phyloP scores from a whole-genome alignment of 768 basidiomycete genomes.

The Leccinellum albellum region DNA sequence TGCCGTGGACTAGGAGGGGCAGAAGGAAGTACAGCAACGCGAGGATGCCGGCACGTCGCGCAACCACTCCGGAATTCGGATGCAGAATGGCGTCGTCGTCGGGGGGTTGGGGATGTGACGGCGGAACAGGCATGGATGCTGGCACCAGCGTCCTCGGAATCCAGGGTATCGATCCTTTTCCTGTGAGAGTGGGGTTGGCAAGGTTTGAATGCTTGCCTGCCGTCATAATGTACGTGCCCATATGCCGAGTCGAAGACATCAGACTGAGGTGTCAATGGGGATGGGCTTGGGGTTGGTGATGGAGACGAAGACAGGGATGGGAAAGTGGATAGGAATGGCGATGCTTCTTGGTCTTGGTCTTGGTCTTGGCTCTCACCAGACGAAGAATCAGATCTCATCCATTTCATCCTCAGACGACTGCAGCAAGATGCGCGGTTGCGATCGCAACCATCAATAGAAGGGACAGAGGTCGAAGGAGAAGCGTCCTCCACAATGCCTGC shows the following conservation, averaged over 20 bases:
- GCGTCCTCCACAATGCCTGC: constrained; percentile 7
- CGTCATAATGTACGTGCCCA: background rate
- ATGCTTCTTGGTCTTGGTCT: background rate
- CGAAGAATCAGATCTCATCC: constrained; percentile 11
- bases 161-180: constrained; percentile 6
- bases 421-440: background rate
- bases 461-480: background rate
- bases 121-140: background rate
- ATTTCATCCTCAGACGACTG: constrained; percentile 15
- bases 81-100: constrained; percentile 5
- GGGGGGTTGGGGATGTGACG: background rate
- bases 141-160: constrained; percentile 10
- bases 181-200: background rate
- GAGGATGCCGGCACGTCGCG: constrained; percentile 24
- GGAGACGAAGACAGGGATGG: background rate
- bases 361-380: background rate
- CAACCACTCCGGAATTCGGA: constrained; percentile 29
- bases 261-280: constrained; percentile 5
- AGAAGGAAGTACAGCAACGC: constrained; percentile 9
- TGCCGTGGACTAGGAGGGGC: constrained; percentile 9
- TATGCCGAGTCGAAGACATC: background rate
- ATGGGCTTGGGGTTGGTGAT: background rate
- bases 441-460: background rate
- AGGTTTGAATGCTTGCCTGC: background rate
- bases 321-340: background rate